Conservation (phyloP, 805 yeast species). For the Blastobotrys robertii region DNA sequence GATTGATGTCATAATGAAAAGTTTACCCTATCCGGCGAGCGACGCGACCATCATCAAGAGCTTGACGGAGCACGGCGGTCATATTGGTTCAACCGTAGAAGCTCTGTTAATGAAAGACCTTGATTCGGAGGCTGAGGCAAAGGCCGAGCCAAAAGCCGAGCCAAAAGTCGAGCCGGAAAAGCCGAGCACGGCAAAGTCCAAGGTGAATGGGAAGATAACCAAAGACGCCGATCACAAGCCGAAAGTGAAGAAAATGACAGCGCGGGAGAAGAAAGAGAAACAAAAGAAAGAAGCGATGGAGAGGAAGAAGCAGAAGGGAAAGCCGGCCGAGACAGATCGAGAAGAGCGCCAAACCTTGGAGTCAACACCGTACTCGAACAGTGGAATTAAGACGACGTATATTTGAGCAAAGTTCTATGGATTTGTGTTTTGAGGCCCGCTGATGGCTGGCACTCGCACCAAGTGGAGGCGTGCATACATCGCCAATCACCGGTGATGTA, state of each 20-base stretch:
- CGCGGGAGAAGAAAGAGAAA: conserved; percentile 17
- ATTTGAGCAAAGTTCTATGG: too few relatives aligned
- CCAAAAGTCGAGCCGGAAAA: background rate
- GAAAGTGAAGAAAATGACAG: conserved; percentile 9
- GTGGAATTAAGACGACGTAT: too few relatives aligned
- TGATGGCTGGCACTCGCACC: too few relatives aligned
- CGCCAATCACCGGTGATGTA: too few relatives aligned
- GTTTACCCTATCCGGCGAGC: conserved; percentile 19
- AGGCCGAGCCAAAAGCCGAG: background rate
- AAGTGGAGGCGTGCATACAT: too few relatives aligned
- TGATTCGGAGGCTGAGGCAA: conserved; percentile 13
- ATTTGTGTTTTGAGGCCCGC: too few relatives aligned
- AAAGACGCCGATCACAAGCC: background rate
- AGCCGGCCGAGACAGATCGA: too few relatives aligned
- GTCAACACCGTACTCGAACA: too few relatives aligned
- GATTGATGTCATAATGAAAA: conserved; percentile 21
- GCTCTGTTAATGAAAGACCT: too few relatives aligned
- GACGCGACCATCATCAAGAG: conserved; percentile 8
- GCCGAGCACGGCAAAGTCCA: background rate
- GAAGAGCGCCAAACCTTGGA: too few relatives aligned
- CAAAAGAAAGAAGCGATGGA: conserved; percentile 19
- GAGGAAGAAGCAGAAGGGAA: conserved; percentile 7
- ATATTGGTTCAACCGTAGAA: conserved; percentile 24
- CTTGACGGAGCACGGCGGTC: conserved; percentile 15
- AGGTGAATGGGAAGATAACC: background rate